Base-by-base conservation (phyloP, 164 flowering plant genomes). In the Paratinospora sagittata region DNA sequence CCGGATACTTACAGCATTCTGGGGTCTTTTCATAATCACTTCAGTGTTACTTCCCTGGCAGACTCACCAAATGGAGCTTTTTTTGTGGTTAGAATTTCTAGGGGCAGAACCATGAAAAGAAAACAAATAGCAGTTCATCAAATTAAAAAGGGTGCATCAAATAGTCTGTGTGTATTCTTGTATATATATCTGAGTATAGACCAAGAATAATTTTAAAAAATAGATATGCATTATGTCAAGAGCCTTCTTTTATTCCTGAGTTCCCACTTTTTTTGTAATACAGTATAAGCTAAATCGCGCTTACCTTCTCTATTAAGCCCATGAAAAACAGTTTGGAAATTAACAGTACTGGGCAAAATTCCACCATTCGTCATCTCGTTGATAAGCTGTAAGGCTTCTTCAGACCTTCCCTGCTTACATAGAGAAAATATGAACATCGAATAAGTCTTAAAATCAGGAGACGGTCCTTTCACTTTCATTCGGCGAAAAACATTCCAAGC, bases 261-360 rank as follows among this genome's bases (percentile, higher is more conserved):
- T 67, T 75, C 85, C 72, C 71, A 77, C 77, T 93, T 93, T 30
- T 72, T 78, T 41, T 81, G 85, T 62, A 83, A 34, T 37, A 91
- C 91, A 75, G 73, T 71, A 0, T 60, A 79, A 4, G 98, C 92
- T 73, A 93, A 81, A 72, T 82, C 78, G 12, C 75, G 90, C 76
- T 91, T 93, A 7, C 95, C 97, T 81, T 92, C 97, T 80, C 91
- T 84, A 71, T 94, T 94, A 45, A 94, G 71, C 24, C 98, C 97
- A 80, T 67, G 80, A 62, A 84, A 78, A 21, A 94, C 87, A 2
- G 85, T 83, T 62, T 84, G 73, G 63, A 87, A 94, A 72, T 92
- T 90, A 24, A 90, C 69, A 61, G 80, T 77, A 72, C 97, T 94
- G 0, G 98, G 95, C 68, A 82, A 74, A 68, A 92, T 86, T 71